Base-by-base conservation (phyloP, 148 eudicot genomes). In the Rhododendron henanense region DNA sequence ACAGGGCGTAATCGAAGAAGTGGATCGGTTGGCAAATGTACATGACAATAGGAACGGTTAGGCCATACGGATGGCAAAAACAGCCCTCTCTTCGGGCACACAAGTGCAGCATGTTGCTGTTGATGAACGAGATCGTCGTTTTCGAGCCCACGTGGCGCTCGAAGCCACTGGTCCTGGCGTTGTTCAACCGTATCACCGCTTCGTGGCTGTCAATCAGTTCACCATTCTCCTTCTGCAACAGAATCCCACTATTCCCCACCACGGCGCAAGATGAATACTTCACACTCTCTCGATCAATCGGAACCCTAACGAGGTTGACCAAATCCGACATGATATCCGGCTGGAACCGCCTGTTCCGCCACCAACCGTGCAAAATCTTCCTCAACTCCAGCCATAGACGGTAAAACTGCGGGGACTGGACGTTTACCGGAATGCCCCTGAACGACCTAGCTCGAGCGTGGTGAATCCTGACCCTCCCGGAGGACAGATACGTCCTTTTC, bases 211-310 rank as follows among this genome's bases (percentile, higher is more conserved):
- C 97, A 67, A 96, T 95, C 59, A 88, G 39, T 5, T 83, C 78
- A 0, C 99, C 99, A 77, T 89, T 55, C 37, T 92, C 90, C 16
- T 84, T 89, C 25, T 87, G 90, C 87, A 96, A 84, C 75, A 96
- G 89, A 84, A 96, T 96, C 85, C 98, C 98, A 85, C 98, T 95
- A 55, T 95, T 96, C n/a, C 99, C 99, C 45, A 96, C 97, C 13
- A 95, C 98, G 21, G 98, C 99, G 90, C 99, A 96, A 15, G 94
- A 90, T n/a, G 88, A 87, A 69, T 92, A 94, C 74, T 84, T 65
- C 1, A n/a, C 71, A n/a, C 71, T n/a, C 13, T n/a, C 13, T 65
- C 31, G 31, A 10, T 65, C 71, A 6, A n/a, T n/a, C 31, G 33
- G 71, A 65, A 55, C 86, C 77, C 87, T 91, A 44, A 93, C 87